These are phyloP conservation scores for Penicillium argentinense DNA, from an alignment of 495 filamentous ascomycete species.

Conservation along the genomic window DNA sequence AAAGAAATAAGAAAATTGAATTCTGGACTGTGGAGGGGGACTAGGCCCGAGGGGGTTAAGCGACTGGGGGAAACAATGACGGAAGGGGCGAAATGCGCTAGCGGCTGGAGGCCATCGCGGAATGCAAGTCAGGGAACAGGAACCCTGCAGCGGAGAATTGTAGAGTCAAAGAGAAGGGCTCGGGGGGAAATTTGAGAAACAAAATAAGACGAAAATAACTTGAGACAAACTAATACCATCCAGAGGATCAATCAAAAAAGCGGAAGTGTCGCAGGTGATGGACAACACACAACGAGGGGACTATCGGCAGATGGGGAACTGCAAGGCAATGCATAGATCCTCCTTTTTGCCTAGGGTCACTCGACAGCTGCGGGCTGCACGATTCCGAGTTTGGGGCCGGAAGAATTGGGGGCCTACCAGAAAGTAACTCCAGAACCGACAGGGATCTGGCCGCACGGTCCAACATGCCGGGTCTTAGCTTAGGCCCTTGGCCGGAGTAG, in stretches of 20 bases:
- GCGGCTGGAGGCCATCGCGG: constrained; percentile 11
- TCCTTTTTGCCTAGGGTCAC: too few relatives aligned
- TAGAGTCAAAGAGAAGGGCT: constrained; percentile 1
- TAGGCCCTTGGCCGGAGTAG: constrained; percentile 22
- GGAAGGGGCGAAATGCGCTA: constrained; percentile 38
- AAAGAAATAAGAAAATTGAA: constrained; percentile 11
- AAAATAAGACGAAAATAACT: not conserved
- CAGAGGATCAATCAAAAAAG: too few relatives aligned
- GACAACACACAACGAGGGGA: too few relatives aligned
- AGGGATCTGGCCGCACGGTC: constrained; percentile 28
- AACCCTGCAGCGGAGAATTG: constrained; percentile 20
- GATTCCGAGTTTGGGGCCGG: constrained; percentile 20
- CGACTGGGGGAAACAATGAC: constrained; percentile 29
- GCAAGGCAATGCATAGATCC: too few relatives aligned
- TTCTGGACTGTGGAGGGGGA: constrained; percentile 10
- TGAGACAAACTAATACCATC: too few relatives aligned
- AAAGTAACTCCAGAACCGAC: constrained; percentile 4
- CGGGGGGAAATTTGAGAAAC: not conserved
- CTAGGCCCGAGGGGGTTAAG: constrained; percentile 14
- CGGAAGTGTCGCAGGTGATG: too few relatives aligned
- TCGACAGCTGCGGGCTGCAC: constrained; percentile 21
- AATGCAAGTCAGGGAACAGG: constrained; percentile 25
- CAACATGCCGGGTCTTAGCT: constrained; percentile 24
- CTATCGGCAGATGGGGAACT: too few relatives aligned
- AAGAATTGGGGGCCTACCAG: constrained; percentile 15